Percentiles rank a stretch among this genome's conserved stretches.
phyloP scores from a whole-genome alignment of 257 asterid genomes.

The Paraleonurus japonicus region DNA sequence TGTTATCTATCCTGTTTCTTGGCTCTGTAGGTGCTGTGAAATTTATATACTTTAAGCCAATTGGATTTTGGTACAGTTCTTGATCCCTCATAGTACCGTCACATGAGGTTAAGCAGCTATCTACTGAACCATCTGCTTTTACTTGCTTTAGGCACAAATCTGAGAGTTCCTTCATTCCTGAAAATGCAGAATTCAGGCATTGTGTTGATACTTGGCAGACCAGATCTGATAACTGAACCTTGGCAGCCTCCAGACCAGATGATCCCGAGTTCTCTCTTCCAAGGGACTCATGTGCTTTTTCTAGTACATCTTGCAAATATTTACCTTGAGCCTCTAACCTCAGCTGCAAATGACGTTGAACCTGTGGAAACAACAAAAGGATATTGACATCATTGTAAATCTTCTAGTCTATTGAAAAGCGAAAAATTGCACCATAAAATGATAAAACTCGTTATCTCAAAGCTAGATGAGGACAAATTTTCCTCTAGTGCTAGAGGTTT shows the following conservation, averaged over 20 bases:
- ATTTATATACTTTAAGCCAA: slow-evolving; percentile 40
- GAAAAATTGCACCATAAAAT: background rate
- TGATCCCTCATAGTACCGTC: slow-evolving; percentile 64
- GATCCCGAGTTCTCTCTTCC: slow-evolving; percentile 70
- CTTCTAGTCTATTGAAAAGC: background rate
- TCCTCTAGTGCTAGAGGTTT: background rate
- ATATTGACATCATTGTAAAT: slow-evolving; percentile 3
- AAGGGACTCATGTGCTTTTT: slow-evolving; percentile 86
- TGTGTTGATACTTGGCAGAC: slow-evolving; percentile 79
- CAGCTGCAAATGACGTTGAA: slow-evolving; percentile 83
- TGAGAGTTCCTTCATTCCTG: slow-evolving; percentile 55
- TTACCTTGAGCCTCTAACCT: slow-evolving; percentile 86
- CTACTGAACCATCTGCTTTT: slow-evolving; percentile 57
- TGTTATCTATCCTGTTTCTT: slow-evolving; percentile 27
- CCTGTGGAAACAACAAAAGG: slow-evolving; percentile 48
- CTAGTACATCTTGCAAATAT: slow-evolving; percentile 84
- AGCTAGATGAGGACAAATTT: background rate
- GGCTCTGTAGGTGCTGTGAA: slow-evolving; percentile 38
- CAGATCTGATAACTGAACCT: slow-evolving; percentile 72
- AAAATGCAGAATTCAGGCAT: slow-evolving; percentile 64
- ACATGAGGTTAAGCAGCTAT: slow-evolving; percentile 74
- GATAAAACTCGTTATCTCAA: background rate
- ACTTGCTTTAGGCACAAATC: slow-evolving; percentile 54
- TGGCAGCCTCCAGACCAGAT: slow-evolving; percentile 71
- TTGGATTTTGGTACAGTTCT: slow-evolving; percentile 44